Evolutionary conservation across 257 asterid genomes (phyloP), one percentile per base, ranked within the genome.

Genomic region (Eustoma russellianum): DNA sequence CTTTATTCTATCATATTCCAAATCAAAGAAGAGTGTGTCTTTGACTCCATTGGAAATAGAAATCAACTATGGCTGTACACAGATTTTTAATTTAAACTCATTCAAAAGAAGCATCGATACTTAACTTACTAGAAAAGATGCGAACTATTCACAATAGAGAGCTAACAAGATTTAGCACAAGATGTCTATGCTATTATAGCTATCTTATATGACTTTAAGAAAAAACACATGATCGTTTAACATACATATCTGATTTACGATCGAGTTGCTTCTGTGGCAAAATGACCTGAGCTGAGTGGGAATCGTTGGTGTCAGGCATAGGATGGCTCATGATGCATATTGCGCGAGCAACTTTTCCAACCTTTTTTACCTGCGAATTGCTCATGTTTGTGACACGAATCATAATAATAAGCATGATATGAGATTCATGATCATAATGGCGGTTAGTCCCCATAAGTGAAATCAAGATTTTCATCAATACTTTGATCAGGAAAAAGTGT

Each of bases 261-360:
- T 95, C 96, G 58, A 91, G 93, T 77, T 91, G 98, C 83, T 91
- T 91, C 74, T 91, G 98, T 28, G 98, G 98, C 67, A 91, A 64
- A 71, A 91, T 91, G 55, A 91, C 97, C 78, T 91, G 98, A 60
- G 81, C 93, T 0, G 98, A 91, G 82, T 91, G 98, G 41, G 96
- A 87, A 43, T 91, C 94, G 6, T 87, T 74, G 34, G 98, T 91
- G 70, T 91, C 79, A 0, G 94, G 98, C 61, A 91, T 91, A 2
- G 96, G 94, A 81, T 91, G 98, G 77, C 98, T 91, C 98, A 87
- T 91, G 57, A 87, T 87, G 60, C 94, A 80, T 48, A 87, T 66
- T 15, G 98, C 98, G 51, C 96, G 95, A 2, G 95, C 92, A 60
- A 91, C 97, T 68, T 79, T 91, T 34, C 94, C 98, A 12, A 91